Evolutionary conservation across 192 early-diverging fungal genomes (phyloP).

Genomic region (Powellomyces hirtus): DNA sequence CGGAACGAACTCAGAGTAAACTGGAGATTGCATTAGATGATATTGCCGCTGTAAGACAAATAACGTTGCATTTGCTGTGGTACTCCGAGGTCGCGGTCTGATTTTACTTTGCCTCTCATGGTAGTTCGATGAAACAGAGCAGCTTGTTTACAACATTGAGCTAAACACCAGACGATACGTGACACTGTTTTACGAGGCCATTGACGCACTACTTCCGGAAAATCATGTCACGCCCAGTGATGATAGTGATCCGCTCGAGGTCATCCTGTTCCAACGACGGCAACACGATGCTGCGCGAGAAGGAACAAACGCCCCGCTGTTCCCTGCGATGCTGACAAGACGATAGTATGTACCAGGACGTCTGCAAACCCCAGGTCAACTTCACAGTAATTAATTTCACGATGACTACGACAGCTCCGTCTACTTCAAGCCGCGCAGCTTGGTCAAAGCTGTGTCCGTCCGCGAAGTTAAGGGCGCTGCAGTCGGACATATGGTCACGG

Average conservation of each 20-base stretch:
- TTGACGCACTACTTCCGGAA: slow-evolving; percentile 64
- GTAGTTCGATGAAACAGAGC: slow-evolving; percentile 36
- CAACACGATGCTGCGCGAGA: slow-evolving; percentile 44
- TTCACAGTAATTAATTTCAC: not conserved
- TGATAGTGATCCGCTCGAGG: slow-evolving; percentile 81
- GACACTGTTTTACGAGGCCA: slow-evolving; percentile 70
- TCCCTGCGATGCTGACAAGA: slow-evolving; percentile 82
- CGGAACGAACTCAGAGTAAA: slow-evolving; percentile 25
- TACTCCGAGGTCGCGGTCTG: not conserved
- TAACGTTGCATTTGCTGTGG: not conserved
- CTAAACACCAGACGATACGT: slow-evolving; percentile 86
- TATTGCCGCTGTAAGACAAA: slow-evolving; percentile 30
- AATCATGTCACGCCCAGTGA: slow-evolving; percentile 36
- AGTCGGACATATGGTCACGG: slow-evolving; percentile 82
- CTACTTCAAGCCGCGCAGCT: slow-evolving; percentile 73
- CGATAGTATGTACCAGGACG: slow-evolving; percentile 66
- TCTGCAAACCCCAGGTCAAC: not conserved
- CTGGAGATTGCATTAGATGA: slow-evolving; percentile 50
- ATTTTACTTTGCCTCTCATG: not conserved
- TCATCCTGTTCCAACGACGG: slow-evolving; percentile 81
- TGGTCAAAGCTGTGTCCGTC: slow-evolving; percentile 68
- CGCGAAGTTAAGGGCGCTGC: slow-evolving; percentile 78
- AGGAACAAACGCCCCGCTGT: slow-evolving; percentile 39
- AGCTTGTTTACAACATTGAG: slow-evolving; percentile 63
- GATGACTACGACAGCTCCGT: slow-evolving; percentile 53